Conservation (phyloP, 495 filamentous ascomycete species). For the Penicillium manginii region DNA sequence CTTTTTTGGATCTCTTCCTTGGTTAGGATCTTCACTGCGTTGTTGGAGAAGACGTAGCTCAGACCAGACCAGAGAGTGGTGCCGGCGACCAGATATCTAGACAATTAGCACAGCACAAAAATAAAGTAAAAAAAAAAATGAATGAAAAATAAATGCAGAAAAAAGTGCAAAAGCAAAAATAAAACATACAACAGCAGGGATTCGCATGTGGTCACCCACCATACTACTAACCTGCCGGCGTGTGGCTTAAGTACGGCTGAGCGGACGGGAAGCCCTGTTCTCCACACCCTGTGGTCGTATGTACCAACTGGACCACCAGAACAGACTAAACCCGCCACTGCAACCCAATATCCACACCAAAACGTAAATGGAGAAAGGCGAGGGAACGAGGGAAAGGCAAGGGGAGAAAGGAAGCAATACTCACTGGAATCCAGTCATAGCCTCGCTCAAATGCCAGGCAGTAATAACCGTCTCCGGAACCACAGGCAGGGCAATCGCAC, state of each 20-base stretch:
- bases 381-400: slow-evolving; percentile 4
- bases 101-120: slow-evolving; percentile 5
- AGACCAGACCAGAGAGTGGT: slow-evolving; percentile 86
- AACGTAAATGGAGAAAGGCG: background rate
- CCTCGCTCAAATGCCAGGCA: slow-evolving; percentile 54
- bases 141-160: slow-evolving; percentile 18
- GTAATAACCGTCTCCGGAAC: slow-evolving; percentile 49
- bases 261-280: slow-evolving; percentile 54
- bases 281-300: slow-evolving; percentile 56
- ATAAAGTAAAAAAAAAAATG: background rate
- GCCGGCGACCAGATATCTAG: slow-evolving; percentile 68
- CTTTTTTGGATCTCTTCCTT: slow-evolving; percentile 50
- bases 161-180: slow-evolving; percentile 4
- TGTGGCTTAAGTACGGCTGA: slow-evolving; percentile 55
- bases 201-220: slow-evolving; percentile 56
- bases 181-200: slow-evolving; percentile 50
- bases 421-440: slow-evolving; percentile 73
- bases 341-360: background rate
- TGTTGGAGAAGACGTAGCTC: slow-evolving; percentile 79
- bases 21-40: slow-evolving; percentile 78
- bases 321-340: slow-evolving; percentile 16
- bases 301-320: slow-evolving; percentile 20
- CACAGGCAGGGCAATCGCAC: slow-evolving; percentile 74
- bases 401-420: slow-evolving; percentile 35
- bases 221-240: slow-evolving; percentile 53